These are phyloP conservation scores for Aspergillus affinis DNA, from an alignment of 495 filamentous ascomycete genomes.

Conservation along the genomic window DNA sequence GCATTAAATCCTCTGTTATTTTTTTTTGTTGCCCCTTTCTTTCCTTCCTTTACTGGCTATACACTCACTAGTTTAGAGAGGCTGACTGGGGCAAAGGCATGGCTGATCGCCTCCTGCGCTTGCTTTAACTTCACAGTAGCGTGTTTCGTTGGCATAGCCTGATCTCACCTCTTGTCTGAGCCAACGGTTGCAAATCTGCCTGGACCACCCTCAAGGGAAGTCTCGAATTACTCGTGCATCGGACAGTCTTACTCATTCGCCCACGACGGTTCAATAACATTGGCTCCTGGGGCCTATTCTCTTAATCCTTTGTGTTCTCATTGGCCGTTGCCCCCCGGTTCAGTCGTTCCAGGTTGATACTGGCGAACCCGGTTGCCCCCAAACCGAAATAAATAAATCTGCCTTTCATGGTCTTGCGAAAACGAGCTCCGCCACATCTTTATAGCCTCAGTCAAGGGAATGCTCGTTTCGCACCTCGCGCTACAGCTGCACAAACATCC, in stretches of 20 bases:
- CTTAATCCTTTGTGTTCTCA: neutral
- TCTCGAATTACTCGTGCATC: neutral
- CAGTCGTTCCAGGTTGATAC: neutral
- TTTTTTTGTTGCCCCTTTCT: neutral
- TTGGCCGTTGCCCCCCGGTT: neutral
- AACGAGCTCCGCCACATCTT: slow-evolving; percentile 45
- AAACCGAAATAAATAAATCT: slow-evolving; percentile 6
- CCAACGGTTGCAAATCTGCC: neutral
- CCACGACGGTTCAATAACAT: neutral
- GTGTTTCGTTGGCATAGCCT: neutral
- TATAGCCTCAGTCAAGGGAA: slow-evolving; percentile 37
- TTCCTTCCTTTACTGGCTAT: neutral
- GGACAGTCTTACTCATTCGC: neutral
- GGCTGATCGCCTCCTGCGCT: neutral
- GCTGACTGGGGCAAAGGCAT: neutral
- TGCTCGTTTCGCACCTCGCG: slow-evolving; percentile 29
- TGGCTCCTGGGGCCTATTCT: neutral
- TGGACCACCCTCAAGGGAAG: neutral
- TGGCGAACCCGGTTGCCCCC: slow-evolving; percentile 9
- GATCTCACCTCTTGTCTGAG: neutral
- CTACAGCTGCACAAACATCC: slow-evolving; percentile 25
- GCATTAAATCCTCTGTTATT: neutral
- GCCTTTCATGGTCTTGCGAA: slow-evolving; percentile 49
- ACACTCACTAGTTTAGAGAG: neutral
- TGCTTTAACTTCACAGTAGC: neutral